phyloP scores from a whole-genome alignment of 202 grass and related monocot genomes.

The Setaria italica region DNA sequence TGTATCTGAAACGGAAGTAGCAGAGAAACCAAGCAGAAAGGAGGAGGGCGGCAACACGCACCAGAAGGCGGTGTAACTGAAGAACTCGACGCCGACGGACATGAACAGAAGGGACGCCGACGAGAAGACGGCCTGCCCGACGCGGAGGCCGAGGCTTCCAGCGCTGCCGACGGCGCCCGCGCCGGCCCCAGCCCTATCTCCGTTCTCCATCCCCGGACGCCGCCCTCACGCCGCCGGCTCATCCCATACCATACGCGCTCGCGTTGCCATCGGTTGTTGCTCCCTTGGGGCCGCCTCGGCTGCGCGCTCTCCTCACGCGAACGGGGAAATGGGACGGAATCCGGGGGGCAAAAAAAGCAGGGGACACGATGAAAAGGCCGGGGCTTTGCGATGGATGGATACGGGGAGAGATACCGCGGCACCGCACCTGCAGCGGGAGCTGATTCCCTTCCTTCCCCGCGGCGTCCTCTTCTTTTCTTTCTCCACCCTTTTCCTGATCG shows the following conservation, averaged over 20 bases:
- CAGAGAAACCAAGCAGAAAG: not conserved
- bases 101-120: constrained; percentile 91
- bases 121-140: constrained; percentile 88
- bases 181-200: constrained; percentile 26
- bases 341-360: constrained; percentile 13
- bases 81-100: constrained; percentile 96
- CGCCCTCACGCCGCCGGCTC: constrained; percentile 40
- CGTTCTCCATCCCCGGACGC: constrained; percentile 41
- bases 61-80: constrained; percentile 94
- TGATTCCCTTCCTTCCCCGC: not conserved
- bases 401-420: constrained; percentile 7
- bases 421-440: not conserved
- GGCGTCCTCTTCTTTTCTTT: not conserved
- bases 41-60: not conserved
- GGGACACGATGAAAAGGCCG: constrained; percentile 41
- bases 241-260: constrained; percentile 48
- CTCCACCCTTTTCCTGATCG: not conserved
- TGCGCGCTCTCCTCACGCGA: not conserved
- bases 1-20: too few species aligned
- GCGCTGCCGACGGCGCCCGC: constrained; percentile 68
- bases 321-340: constrained; percentile 11
- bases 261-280: not conserved
- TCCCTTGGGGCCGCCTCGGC: not conserved
- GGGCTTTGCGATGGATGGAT: constrained; percentile 49
- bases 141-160: constrained; percentile 75